Evolutionary conservation across 2,329 filamentous ascomycete species (phyloP).

Genomic region (Fusarium phyllophilum): DNA sequence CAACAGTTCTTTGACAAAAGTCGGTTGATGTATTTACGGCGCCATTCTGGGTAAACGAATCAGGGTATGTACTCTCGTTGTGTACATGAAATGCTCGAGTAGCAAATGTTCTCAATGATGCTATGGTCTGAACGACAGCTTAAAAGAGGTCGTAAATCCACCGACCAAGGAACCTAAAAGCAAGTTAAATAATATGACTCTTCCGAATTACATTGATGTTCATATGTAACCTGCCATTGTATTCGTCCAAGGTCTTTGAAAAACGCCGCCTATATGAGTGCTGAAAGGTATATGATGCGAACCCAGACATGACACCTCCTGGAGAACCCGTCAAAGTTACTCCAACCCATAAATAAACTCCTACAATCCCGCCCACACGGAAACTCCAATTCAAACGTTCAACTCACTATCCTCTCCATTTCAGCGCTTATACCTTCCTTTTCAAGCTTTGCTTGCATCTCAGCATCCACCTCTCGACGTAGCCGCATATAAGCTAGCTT

Average conservation of each 20-base stretch:
- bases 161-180: conserved; percentile 21
- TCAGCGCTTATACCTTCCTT: conserved; percentile 55
- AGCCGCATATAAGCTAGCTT: conserved; percentile 87
- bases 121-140: conserved; percentile 9
- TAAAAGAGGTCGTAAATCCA: neutral
- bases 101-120: conserved; percentile 3
- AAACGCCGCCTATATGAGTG: conserved; percentile 41
- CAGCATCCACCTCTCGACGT: conserved; percentile 70
- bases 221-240: neutral
- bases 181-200: conserved; percentile 27
- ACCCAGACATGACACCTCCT: conserved; percentile 33
- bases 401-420: conserved; percentile 62
- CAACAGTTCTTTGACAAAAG: conserved; percentile 14
- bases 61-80: neutral
- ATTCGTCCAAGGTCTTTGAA: conserved; percentile 25
- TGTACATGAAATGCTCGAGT: conserved; percentile 6
- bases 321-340: conserved; percentile 26
- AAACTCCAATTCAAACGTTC: conserved; percentile 34
- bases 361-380: conserved; percentile 1
- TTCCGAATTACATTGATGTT: neutral
- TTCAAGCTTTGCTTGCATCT: conserved; percentile 59
- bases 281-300: conserved; percentile 32
- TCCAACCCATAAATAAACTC: conserved; percentile 20
- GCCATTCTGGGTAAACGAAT: conserved; percentile 3
- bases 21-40: conserved; percentile 22